Evolutionary conservation across 768 basidiomycete genomes (phyloP).

Genomic region (Kwoniella mangroviensis): DNA sequence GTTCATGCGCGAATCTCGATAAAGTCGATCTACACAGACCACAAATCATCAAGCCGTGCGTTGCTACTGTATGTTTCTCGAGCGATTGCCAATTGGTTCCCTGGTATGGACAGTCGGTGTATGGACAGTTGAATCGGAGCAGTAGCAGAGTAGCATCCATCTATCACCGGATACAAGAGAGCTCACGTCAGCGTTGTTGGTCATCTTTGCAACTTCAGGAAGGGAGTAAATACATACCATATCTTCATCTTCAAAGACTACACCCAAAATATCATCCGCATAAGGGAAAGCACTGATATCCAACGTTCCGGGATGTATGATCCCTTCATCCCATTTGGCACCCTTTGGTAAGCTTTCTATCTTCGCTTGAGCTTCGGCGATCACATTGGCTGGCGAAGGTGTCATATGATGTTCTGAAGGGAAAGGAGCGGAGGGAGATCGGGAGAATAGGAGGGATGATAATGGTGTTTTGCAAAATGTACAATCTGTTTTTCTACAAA

Average conservation of each 20-base stretch:
- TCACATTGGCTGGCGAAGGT: conserved; percentile 38
- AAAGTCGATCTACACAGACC: conserved; percentile 86
- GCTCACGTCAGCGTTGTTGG: neutral
- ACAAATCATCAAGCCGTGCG: conserved; percentile 79
- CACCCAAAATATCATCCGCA: conserved; percentile 63
- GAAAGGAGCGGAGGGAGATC: conserved; percentile 48
- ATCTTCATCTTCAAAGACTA: conserved; percentile 85
- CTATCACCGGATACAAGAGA: no score
- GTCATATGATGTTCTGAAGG: conserved; percentile 41
- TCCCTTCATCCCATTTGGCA: conserved; percentile 40
- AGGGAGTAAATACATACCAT: conserved; percentile 45
- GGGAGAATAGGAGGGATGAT: conserved; percentile 50
- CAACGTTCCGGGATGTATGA: conserved; percentile 48
- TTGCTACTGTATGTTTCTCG: conserved; percentile 76
- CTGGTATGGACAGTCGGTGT: conserved; percentile 77
- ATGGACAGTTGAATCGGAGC: conserved; percentile 93
- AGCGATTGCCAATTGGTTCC: conserved; percentile 88
- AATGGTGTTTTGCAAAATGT: conserved; percentile 81
- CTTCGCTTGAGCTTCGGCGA: conserved; percentile 40
- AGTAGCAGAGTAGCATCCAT: conserved; percentile 93
- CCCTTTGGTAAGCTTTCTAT: conserved; percentile 45
- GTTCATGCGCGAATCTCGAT: conserved; percentile 96
- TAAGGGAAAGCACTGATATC: conserved; percentile 45
- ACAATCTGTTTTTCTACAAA: conserved; percentile 71
- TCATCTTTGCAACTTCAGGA: no score